Base-by-base conservation (phyloP, 306 rosid species). In the Glycine tomentella region DNA sequence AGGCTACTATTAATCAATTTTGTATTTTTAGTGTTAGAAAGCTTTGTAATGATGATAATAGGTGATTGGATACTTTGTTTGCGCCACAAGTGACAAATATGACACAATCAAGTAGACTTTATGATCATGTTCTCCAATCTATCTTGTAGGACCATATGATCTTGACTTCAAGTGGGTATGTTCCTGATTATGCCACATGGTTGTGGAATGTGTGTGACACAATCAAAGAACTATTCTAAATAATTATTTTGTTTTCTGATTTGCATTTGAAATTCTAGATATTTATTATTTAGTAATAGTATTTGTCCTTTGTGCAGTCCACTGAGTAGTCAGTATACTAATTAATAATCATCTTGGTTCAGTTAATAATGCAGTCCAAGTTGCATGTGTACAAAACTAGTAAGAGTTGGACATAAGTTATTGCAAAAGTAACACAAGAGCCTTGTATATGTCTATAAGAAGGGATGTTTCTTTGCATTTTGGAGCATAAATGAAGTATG, bases 1-100 rank as follows among this genome's bases (percentile, higher is more conserved):
- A 64, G 58, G 69, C 25, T 56, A 17, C 70, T 79, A 45, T 58
- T n/a, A 69, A 65, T 45, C 57, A 70, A 57, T 79, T 45, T 49
- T 69, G 20, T 11, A 40, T 74, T 42, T 74, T 9, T 79, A 69
- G 34, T 15, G 53, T 17, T 7, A 6, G 25, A 20, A 20, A 20
- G 25, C 25, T 15, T 50, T 61, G 34, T 48, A 13, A 16, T 15
- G 34, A 16, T 4, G 49, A 50, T 49, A 46, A 17, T 20, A 20
- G 25, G 20, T 15, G 48, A 34, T 59, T 49, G 20, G 20, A 12
- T 65, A 45, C 49, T 70, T 70, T 12, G 57, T 70, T 48, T 14
- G 40, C 14, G 72, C 72, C 33, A 64, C 72, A 66, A 42, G 12
- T 66, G 72, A 16, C 72, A 42, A 8, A 66, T 20, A 10, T 12